Evolutionary conservation across 2,329 filamentous ascomycete species (phyloP).

Genomic region (Rhexocercosporidium sp.): DNA sequence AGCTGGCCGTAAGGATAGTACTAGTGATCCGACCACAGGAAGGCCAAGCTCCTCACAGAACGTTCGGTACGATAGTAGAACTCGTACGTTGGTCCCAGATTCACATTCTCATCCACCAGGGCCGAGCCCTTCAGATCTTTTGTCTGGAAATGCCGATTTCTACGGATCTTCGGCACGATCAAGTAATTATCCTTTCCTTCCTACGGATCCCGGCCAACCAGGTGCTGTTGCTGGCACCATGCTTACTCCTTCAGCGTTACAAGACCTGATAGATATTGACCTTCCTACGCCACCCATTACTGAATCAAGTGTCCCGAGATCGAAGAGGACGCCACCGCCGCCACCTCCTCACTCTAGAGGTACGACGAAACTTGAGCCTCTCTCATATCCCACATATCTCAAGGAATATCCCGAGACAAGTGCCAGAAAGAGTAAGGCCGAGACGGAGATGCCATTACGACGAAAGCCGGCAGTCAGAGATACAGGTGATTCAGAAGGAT

Average conservation of each 20-base stretch:
- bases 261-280: slow-evolving; percentile 38
- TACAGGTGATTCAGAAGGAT: slow-evolving; percentile 16
- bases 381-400: slow-evolving; percentile 44
- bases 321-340: slow-evolving; percentile 41
- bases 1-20: slow-evolving; percentile 31
- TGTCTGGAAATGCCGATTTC: slow-evolving; percentile 32
- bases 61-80: slow-evolving; percentile 41
- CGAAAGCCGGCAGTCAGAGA: slow-evolving; percentile 32
- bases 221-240: slow-evolving; percentile 37
- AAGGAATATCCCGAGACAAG: slow-evolving; percentile 44
- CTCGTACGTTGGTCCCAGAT: slow-evolving; percentile 40
- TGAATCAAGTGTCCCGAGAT: slow-evolving; percentile 32
- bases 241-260: slow-evolving; percentile 32
- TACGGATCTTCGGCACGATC: slow-evolving; percentile 32
- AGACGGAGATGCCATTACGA: slow-evolving; percentile 40
- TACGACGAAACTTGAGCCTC: slow-evolving; percentile 45
- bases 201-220: slow-evolving; percentile 38
- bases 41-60: slow-evolving; percentile 29
- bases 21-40: slow-evolving; percentile 26
- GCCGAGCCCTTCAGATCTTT: slow-evolving; percentile 35
- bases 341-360: slow-evolving; percentile 34
- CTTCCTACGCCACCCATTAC: slow-evolving; percentile 25
- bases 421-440: slow-evolving; percentile 35
- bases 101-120: slow-evolving; percentile 25
- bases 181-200: slow-evolving; percentile 41